Evolutionary conservation across 305 asterid species (phyloP).

Genomic region (Rubia tinctorum): DNA sequence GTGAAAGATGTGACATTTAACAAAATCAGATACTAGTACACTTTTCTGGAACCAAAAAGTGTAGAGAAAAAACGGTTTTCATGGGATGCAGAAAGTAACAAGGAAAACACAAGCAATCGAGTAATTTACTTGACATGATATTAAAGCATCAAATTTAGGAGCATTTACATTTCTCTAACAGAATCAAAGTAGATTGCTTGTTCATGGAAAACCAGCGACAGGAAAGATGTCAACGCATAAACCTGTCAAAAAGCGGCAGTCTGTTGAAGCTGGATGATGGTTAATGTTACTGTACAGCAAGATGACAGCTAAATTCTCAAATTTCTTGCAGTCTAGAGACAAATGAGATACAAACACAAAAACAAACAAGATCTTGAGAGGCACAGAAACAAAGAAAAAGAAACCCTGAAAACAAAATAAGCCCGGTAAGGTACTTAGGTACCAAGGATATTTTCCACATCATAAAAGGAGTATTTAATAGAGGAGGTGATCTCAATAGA

Average conservation of each 20-base stretch:
- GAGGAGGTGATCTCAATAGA: neutral
- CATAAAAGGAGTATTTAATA: neutral
- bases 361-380: neutral
- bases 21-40: no score
- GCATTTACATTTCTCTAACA: slow-evolving; percentile 90
- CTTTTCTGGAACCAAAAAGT: no score
- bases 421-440: neutral
- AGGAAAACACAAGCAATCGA: neutral
- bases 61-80: no score
- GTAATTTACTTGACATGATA: neutral
- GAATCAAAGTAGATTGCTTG: slow-evolving; percentile 96
- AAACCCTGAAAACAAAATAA: neutral
- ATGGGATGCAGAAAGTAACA: neutral
- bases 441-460: neutral
- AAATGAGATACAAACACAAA: neutral
- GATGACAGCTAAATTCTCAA: neutral
- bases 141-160: neutral
- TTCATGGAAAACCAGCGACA: slow-evolving; percentile 69
- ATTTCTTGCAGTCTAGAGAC: neutral
- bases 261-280: neutral
- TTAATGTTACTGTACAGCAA: neutral
- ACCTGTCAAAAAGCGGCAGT: slow-evolving; percentile 50
- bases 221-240: slow-evolving; percentile 90
- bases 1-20: neutral
- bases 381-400: neutral